phyloP scores from a whole-genome alignment of 371 early-diverging fungal genomes.

The Syncephalastrum racemosum region DNA sequence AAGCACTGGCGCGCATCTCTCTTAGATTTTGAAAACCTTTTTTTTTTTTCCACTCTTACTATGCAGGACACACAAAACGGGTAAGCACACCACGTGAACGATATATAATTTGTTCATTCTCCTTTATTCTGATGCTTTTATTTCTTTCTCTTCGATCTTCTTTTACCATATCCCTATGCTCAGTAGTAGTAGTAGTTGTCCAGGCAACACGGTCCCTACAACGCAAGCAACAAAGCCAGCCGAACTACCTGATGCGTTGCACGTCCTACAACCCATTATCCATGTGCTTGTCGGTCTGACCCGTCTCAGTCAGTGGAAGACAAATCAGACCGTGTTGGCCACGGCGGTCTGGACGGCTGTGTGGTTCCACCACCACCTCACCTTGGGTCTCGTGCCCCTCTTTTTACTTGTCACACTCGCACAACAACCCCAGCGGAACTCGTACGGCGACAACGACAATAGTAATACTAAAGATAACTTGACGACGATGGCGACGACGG shows the following conservation, averaged over 20 bases:
- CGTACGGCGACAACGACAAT: background rate
- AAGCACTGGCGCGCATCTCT: background rate
- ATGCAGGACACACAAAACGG: conserved; percentile 1
- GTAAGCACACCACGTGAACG: background rate
- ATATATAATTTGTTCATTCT: background rate
- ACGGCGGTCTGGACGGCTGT: conserved; percentile 5
- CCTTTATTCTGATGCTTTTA: background rate
- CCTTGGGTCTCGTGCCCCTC: conserved; percentile 7
- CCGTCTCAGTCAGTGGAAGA: conserved; percentile 13
- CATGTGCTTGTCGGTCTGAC: conserved; percentile 5
- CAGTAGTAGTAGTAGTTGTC: background rate
- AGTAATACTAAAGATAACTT: background rate
- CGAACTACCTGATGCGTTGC: conserved; percentile 6
- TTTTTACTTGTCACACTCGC: background rate
- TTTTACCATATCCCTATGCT: background rate
- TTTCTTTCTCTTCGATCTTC: background rate
- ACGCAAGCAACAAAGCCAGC: background rate
- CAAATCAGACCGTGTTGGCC: conserved; percentile 1
- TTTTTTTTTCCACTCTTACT: background rate
- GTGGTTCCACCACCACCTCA: conserved; percentile 8
- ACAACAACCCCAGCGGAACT: conserved; percentile 1
- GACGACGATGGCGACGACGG: background rate
- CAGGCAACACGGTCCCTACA: background rate
- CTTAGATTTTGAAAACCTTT: background rate
- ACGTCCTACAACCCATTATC: conserved; percentile 4